Conservation (phyloP, 805 yeast species). For the Ogataea henricii region DNA sequence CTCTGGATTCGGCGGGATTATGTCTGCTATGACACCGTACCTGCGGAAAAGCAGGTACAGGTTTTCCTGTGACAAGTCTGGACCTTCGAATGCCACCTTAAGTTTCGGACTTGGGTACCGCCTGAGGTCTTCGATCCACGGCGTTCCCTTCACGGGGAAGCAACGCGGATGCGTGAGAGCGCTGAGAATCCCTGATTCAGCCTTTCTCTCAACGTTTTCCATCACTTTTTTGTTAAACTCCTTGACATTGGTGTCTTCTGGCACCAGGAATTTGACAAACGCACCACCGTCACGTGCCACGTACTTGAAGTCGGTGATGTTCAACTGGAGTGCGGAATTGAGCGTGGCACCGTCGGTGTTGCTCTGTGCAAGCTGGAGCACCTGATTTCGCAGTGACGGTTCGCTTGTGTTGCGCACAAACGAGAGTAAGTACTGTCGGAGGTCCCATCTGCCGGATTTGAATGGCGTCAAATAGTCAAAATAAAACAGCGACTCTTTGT, state of each 20-base stretch:
- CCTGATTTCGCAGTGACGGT: conserved; percentile 33
- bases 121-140: conserved; percentile 94
- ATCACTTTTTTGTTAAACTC: conserved; percentile 54
- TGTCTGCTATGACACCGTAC: conserved; percentile 82
- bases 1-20: conserved; percentile 54
- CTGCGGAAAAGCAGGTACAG: conserved; percentile 80
- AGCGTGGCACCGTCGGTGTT: conserved; percentile 14
- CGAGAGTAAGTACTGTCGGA: conserved; percentile 45
- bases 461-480: conserved; percentile 57
- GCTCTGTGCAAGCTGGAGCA: conserved; percentile 41
- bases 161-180: conserved; percentile 54
- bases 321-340: conserved; percentile 28
- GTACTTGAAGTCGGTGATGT: conserved; percentile 63
- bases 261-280: conserved; percentile 74
- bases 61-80: conserved; percentile 72
- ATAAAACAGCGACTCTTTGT: conserved; percentile 53
- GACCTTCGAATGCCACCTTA: conserved; percentile 74
- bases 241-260: conserved; percentile 48
- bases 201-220: conserved; percentile 35
- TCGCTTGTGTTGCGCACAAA: conserved; percentile 42
- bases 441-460: conserved; percentile 44
- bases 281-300: conserved; percentile 91
- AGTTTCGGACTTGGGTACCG: conserved; percentile 68
- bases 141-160: conserved; percentile 82
- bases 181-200: conserved; percentile 36